A percentile compares a stretch with the other conserved stretches of the same genome.
Conservation (phyloP, 2,329 filamentous ascomycete species). For the Keithomyces neogunnii region DNA sequence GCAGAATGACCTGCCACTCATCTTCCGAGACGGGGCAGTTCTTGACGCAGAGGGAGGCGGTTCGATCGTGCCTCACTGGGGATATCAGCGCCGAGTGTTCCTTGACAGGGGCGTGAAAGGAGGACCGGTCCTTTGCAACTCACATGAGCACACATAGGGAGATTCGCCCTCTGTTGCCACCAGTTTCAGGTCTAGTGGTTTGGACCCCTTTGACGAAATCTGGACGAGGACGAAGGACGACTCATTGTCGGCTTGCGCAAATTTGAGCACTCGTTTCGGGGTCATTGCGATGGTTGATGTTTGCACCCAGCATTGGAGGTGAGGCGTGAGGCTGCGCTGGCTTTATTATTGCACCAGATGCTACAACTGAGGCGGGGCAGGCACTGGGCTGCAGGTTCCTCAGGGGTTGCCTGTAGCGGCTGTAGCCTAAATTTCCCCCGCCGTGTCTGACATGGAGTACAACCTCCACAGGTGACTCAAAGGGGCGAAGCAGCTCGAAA, state of each 20-base stretch:
- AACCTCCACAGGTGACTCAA: neutral
- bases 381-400: no score
- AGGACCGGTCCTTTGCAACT: slow-evolving; percentile 18
- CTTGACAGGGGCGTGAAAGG: neutral
- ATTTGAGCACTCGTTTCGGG: slow-evolving; percentile 39
- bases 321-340: neutral
- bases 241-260: slow-evolving; percentile 46
- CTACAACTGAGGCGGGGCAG: no score
- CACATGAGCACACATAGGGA: slow-evolving; percentile 50
- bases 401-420: no score
- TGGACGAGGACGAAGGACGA: slow-evolving; percentile 52
- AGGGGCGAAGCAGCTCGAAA: no score
- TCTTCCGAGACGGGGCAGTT: slow-evolving; percentile 46
- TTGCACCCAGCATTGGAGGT: neutral
- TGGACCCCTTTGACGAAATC: slow-evolving; percentile 39
- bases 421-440: no score
- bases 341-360: neutral
- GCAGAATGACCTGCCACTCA: slow-evolving; percentile 61
- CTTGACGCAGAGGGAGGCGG: slow-evolving; percentile 42
- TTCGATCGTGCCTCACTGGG: slow-evolving; percentile 47
- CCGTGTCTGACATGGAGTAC: neutral
- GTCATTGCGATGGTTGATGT: slow-evolving; percentile 13
- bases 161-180: slow-evolving; percentile 59
- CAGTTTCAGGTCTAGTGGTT: slow-evolving; percentile 55
- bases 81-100: neutral